Conservation (phyloP, 208 protist species). For the Lotmaria passim region DNA sequence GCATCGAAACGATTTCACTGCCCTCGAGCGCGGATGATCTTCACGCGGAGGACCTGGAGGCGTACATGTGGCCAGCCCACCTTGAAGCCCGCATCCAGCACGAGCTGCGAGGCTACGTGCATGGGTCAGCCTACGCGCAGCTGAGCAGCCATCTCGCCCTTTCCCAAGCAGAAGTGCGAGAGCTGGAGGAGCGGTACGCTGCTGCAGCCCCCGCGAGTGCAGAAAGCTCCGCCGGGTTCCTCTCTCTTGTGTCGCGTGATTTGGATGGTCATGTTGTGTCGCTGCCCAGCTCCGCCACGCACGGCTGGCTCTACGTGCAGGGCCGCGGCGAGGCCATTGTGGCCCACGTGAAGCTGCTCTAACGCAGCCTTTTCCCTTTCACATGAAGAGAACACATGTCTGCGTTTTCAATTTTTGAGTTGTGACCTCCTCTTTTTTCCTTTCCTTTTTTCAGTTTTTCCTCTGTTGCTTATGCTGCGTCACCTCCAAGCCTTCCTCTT, state of each 20-base stretch:
- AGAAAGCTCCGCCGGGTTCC: neutral
- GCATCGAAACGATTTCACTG: neutral
- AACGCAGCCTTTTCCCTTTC: neutral
- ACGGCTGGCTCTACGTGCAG: conserved; percentile 36
- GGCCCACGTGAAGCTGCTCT: conserved; percentile 9
- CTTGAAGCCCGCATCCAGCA: conserved; percentile 52
- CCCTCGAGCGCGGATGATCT: conserved; percentile 15
- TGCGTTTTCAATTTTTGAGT: no score
- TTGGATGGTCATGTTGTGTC: conserved; percentile 11
- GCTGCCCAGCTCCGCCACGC: conserved; percentile 11
- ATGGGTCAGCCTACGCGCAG: neutral
- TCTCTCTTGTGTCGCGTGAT: neutral
- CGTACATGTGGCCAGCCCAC: conserved; percentile 45
- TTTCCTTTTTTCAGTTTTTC: no score
- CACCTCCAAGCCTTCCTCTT: neutral
- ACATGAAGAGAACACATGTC: neutral
- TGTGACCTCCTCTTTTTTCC: conserved; percentile 4
- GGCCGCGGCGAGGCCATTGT: conserved; percentile 29
- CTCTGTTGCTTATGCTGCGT: no score
- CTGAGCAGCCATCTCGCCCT: conserved; percentile 17
- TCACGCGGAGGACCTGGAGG: conserved; percentile 13
- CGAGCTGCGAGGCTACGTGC: conserved; percentile 36
- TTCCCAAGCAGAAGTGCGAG: conserved; percentile 17
- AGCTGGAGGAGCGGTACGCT: conserved; percentile 13
- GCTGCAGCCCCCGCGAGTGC: neutral